Evolutionary conservation across 805 yeast genomes (phyloP).

Genomic region (Yamadazyma scolyti): DNA sequence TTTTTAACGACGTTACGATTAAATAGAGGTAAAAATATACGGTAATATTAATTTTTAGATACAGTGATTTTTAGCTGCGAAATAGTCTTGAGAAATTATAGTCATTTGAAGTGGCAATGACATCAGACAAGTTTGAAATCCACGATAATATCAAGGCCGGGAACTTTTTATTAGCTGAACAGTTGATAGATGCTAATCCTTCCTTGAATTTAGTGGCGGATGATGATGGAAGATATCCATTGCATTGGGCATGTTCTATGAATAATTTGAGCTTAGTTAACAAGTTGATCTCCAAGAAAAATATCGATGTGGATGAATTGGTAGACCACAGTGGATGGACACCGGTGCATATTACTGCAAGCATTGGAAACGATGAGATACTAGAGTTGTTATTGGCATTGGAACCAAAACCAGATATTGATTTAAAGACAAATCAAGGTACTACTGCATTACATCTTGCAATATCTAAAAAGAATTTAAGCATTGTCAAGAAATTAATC

Average conservation of each 20-base stretch:
- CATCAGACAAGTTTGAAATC: slow-evolving; percentile 21
- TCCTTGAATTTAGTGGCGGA: slow-evolving; percentile 48
- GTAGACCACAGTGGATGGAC: slow-evolving; percentile 85
- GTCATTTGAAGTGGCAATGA: slow-evolving; percentile 1
- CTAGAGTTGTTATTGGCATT: slow-evolving; percentile 45
- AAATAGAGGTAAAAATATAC: neutral
- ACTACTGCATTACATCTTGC: slow-evolving; percentile 76
- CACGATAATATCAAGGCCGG: slow-evolving; percentile 70
- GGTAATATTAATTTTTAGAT: neutral
- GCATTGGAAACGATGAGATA: slow-evolving; percentile 62
- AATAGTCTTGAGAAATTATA: neutral
- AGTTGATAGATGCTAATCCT: slow-evolving; percentile 49
- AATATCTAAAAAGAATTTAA: slow-evolving; percentile 60
- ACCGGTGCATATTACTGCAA: slow-evolving; percentile 76
- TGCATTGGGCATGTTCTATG: slow-evolving; percentile 85
- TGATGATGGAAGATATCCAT: slow-evolving; percentile 72
- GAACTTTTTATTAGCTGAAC: slow-evolving; percentile 47
- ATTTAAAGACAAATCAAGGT: slow-evolving; percentile 62
- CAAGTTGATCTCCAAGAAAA: slow-evolving; percentile 13
- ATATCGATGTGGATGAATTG: slow-evolving; percentile 62
- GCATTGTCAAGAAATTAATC: slow-evolving; percentile 52
- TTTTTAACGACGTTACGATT: too few relatives aligned
- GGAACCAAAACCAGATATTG: slow-evolving; percentile 56
- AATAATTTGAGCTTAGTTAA: slow-evolving; percentile 43
- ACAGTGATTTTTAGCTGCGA: neutral